Evolutionary conservation across 2,329 filamentous ascomycete genomes (phyloP).

Genomic region (Arthrobotrys pseudoclavata): DNA sequence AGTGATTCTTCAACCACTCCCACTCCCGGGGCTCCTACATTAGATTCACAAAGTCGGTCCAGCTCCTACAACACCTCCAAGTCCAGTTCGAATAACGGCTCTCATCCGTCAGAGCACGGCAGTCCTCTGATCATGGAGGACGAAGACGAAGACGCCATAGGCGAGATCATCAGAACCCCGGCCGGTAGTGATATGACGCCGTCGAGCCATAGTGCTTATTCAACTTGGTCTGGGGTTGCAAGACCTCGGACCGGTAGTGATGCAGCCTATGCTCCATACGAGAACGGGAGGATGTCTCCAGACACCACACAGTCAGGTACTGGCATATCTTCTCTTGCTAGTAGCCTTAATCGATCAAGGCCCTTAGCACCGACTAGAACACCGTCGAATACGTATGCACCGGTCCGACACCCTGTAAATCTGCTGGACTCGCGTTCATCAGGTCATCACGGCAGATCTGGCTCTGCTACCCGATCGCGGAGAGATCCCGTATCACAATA

Average conservation of each 20-base stretch:
- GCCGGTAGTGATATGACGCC: constrained; percentile 55
- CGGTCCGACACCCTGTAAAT: constrained; percentile 67
- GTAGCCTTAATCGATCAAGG: constrained; percentile 70
- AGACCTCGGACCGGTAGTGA: constrained; percentile 66
- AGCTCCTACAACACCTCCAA: constrained; percentile 54
- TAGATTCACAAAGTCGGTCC: constrained; percentile 50
- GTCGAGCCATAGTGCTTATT: constrained; percentile 61
- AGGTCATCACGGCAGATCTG: constrained; percentile 67
- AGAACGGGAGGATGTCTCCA: constrained; percentile 63
- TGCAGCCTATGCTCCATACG: constrained; percentile 66
- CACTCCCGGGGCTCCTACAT: constrained; percentile 21
- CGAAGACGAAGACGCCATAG: constrained; percentile 58
- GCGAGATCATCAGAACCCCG: constrained; percentile 58
- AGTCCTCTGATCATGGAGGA: constrained; percentile 57
- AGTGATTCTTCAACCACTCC: constrained; percentile 45
- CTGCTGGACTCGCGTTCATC: constrained; percentile 66
- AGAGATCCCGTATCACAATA: constrained; percentile 80
- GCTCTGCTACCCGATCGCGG: constrained; percentile 70
- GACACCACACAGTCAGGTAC: constrained; percentile 63
- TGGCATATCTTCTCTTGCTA: constrained; percentile 63
- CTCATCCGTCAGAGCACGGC: constrained; percentile 54
- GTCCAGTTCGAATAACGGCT: constrained; percentile 33
- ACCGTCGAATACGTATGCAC: constrained; percentile 84
- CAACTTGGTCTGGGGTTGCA: constrained; percentile 61
- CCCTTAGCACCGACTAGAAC: constrained; percentile 79